Evolutionary conservation across 108 stramenopile species (phyloP).

Genomic region (Mediolabrus comicus): DNA sequence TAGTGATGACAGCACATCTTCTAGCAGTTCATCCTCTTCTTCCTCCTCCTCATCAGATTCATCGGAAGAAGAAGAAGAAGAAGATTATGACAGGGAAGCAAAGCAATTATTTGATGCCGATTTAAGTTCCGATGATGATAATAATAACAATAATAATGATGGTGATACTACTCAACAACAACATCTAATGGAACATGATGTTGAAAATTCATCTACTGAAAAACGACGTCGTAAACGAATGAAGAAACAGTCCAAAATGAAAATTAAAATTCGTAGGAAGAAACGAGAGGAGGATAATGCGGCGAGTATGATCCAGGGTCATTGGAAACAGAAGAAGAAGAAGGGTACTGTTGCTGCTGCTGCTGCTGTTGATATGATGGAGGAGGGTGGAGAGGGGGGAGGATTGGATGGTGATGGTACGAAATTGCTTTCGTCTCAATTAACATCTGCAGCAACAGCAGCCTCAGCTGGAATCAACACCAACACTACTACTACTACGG

Average conservation of each 20-base stretch:
- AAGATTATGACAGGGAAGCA: slow-evolving; percentile 38
- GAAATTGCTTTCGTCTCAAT: neutral
- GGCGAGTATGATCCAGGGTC: slow-evolving; percentile 61
- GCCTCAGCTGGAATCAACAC: neutral
- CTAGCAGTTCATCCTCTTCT: neutral
- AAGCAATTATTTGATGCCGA: slow-evolving; percentile 52
- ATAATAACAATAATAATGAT: slow-evolving; percentile 18
- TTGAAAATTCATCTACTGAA: neutral
- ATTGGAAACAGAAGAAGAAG: slow-evolving; percentile 58
- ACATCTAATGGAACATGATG: neutral
- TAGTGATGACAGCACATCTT: too few relatives aligned
- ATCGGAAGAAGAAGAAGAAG: slow-evolving; percentile 15
- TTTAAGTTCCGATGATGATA: slow-evolving; percentile 33
- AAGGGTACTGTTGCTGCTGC: neutral
- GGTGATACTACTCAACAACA: too few relatives aligned
- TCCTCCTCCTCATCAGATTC: neutral
- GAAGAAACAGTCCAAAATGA: slow-evolving; percentile 29
- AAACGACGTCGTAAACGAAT: slow-evolving; percentile 13
- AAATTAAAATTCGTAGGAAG: slow-evolving; percentile 4
- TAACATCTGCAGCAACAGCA: neutral
- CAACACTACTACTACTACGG: neutral
- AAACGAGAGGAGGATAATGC: slow-evolving; percentile 28
- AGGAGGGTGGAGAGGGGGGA: neutral
- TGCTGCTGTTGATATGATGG: neutral
- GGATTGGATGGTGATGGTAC: neutral